Base-by-base conservation (phyloP, 225 moss, liverwort and hornwort genomes). In the Bryum argenteum region DNA sequence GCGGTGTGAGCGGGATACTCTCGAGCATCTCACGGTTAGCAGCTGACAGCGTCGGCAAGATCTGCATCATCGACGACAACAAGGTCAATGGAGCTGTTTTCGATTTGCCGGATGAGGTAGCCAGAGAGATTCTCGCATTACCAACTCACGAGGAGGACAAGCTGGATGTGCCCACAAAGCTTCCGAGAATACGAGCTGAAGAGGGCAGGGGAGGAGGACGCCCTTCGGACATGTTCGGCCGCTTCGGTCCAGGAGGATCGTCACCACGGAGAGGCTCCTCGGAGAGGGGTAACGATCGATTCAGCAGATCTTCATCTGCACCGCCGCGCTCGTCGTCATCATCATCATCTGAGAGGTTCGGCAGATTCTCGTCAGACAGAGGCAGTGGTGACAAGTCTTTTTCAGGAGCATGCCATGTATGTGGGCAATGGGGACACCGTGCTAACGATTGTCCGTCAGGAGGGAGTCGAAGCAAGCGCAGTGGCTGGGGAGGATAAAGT, bases 381-480 rank as follows among this genome's bases (percentile, higher is more conserved):
- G 76, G 76, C 21, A 57, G 78, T 23, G 83, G 72, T 62, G 81
- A 55, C 62, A 84, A 55, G 63, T 1, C 63, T 2, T 87, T 87
- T 71, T 74, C 81, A 53, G 87, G 87, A 74, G 79, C 76, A 26
- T 87, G 87, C 39, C 83, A 87, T 68, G 74, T 76, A 9, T 87
- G 87, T 56, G 81, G 81, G 10, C 83, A 87, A 65, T 71, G 71
- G 42, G 87, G 87, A 45, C 87, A 87, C 61, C 81, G 79, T 23
- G 83, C 87, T 11, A 79, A 78, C 19, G 83, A 87, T 28, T 87
- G 87, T 71, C 81, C 87, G 23, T 78, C 83, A 70, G 83, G 75
- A 38, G 75, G 71, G 48, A 75, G 79, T 20, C 79, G 79, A 54
- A 80, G 71, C 75, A 77, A 23, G 74, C 80, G 86, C 40, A 75